Evolutionary conservation across 1,139 yeast species (phyloP), one percentile per base, ranked within the genome.

Genomic region (Taphrina flavorubra): DNA sequence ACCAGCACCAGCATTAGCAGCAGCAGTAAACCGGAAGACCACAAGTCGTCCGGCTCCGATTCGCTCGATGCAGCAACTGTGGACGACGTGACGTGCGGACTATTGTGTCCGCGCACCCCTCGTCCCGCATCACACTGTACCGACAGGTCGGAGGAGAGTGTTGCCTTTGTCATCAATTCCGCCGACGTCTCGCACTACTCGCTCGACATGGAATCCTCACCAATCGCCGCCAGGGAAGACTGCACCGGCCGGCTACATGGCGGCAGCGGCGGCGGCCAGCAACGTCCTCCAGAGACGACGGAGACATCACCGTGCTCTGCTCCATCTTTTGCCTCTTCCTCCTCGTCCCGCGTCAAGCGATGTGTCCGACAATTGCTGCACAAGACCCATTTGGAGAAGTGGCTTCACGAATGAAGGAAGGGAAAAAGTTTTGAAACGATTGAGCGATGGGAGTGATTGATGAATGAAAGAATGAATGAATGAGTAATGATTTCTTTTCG

Each of bases 131-230:
- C 47, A 44, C 18, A 13, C n/a, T 49, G 53, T n/a, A 49, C 53
- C 36, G 11, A 20, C 6, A 10, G 36, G n/a, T 20, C 53, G 13
- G 53, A 49, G 53, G 53, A 20, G n/a, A 49, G 53, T 49, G 53
- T 49, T 49, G 36, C 53, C 13, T 49, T 49, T 34, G n/a, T 49
- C 31, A 49, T 49, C 53, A 49, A 49, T n/a, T 49, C 53, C 20
- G 36, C 53, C 31, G 53, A 49, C 4, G 53, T 49, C 31, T 49
- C 53, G 4, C 10, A 49, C 20, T 49, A 49, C n/a, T 49, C 53
- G 31, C 53, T 49, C n/a, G 53, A 20, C 36, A 20, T 49, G 13
- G 53, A 49, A 49, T 1, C 18, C 36, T 49, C 36, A 6, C 53
- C 47, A n/a, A 13, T 44, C 16, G 47, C 31, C 31, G 2, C 47